Percentiles rank a stretch among this genome's conserved stretches.
Conservation (phyloP, 2,329 filamentous ascomycete species). For the Paraconiothyrium sp. region DNA sequence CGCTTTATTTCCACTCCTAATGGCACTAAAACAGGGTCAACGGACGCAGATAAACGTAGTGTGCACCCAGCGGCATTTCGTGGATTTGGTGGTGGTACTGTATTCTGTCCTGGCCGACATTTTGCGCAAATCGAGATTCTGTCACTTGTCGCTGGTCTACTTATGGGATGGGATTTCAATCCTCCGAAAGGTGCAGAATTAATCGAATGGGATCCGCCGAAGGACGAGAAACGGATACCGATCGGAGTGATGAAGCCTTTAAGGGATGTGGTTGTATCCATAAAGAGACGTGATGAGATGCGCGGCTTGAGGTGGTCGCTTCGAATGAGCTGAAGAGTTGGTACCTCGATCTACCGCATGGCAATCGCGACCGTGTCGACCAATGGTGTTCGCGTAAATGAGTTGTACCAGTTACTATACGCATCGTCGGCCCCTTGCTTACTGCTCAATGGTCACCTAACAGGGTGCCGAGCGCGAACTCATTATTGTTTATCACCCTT, state of each 20-base stretch:
- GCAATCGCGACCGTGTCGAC: background rate
- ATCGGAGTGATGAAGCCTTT: slow-evolving; percentile 7
- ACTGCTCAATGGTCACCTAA: background rate
- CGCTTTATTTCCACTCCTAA: slow-evolving; percentile 45
- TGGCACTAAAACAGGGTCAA: background rate
- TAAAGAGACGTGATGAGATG: background rate
- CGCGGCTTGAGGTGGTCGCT: background rate
- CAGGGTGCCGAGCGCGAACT: no score
- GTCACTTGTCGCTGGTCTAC: slow-evolving; percentile 1
- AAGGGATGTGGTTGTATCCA: background rate
- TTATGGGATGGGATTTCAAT: background rate
- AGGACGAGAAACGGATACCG: background rate
- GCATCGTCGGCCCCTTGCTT: background rate
- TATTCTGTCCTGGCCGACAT: slow-evolving; percentile 7
- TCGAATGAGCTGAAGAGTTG: background rate
- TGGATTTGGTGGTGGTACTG: slow-evolving; percentile 8
- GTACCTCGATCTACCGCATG: background rate
- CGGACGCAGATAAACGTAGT: background rate
- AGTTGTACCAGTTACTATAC: background rate
- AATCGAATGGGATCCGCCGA: slow-evolving; percentile 1
- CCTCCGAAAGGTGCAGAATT: background rate
- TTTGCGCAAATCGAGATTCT: slow-evolving; percentile 8
- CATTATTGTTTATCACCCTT: no score
- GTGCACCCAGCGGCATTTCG: slow-evolving; percentile 2
- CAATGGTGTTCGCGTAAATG: background rate